These are phyloP conservation scores for Pezicula carpinea DNA, from an alignment of 2,329 filamentous ascomycete species.

Conservation along the genomic window DNA sequence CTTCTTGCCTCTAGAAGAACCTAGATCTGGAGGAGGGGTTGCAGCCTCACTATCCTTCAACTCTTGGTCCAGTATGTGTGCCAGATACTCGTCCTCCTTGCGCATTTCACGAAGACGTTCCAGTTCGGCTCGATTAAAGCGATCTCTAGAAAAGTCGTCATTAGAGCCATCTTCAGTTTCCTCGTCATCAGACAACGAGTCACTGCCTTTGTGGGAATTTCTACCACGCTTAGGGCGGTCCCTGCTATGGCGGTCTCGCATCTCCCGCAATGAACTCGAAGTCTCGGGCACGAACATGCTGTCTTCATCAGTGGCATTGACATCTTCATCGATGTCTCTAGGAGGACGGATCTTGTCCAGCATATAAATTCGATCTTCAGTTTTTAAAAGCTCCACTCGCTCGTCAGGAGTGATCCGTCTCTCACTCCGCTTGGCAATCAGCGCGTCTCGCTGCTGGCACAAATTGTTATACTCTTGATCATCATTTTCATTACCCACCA, in stretches of 20 bases:
- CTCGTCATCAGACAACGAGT: not conserved
- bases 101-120: too few relatives aligned
- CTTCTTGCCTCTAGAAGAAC: constrained; percentile 4
- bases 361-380: constrained; percentile 3
- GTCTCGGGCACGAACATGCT: constrained; percentile 15
- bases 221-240: not conserved
- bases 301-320: constrained; percentile 4
- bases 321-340: not conserved
- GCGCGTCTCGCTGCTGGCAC: not conserved
- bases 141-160: too few relatives aligned
- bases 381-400: constrained; percentile 6
- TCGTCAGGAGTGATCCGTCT: constrained; percentile 6
- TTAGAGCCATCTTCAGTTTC: not conserved
- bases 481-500: constrained; percentile 11
- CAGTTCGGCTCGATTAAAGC: too few relatives aligned
- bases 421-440: constrained; percentile 4
- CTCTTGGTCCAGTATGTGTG: constrained; percentile 12
- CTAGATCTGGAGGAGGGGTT: not conserved
- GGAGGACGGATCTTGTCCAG: not conserved
- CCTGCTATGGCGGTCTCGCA: not conserved
- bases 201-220: too few relatives aligned
- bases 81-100: not conserved
- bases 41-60: not conserved
- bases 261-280: not conserved
- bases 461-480: constrained; percentile 10